Evolutionary conservation across 495 filamentous ascomycete genomes (phyloP).

Genomic region (Penicillium psychrofluorescens): DNA sequence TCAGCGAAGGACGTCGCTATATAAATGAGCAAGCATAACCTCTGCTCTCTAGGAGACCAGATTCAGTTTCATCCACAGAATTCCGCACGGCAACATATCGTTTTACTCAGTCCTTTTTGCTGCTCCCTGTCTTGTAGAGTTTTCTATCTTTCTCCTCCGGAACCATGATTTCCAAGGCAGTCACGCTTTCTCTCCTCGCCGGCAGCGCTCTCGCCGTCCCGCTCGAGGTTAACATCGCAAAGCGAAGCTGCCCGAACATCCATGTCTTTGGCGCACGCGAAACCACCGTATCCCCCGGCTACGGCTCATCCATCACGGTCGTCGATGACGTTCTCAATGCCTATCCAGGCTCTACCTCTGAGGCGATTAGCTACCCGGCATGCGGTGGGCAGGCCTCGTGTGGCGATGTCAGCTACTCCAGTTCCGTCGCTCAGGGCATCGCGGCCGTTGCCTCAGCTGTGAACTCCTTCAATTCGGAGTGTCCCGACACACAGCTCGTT

Average conservation of each 20-base stretch:
- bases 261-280: slow-evolving; percentile 61
- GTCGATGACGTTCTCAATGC: slow-evolving; percentile 41
- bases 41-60: too few species aligned
- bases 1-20: too few species aligned
- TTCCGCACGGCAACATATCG: too few species aligned
- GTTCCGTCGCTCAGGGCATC: slow-evolving; percentile 45
- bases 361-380: slow-evolving; percentile 53
- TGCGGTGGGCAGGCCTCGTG: slow-evolving; percentile 47
- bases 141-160: too few species aligned
- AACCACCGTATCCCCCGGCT: slow-evolving; percentile 50
- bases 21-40: too few species aligned
- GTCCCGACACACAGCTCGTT: slow-evolving; percentile 51
- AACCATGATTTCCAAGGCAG: slow-evolving; percentile 6
- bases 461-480: slow-evolving; percentile 43
- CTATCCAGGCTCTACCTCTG: slow-evolving; percentile 43
- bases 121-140: too few species aligned
- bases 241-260: slow-evolving; percentile 38
- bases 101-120: too few species aligned
- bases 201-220: slow-evolving; percentile 12
- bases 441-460: slow-evolving; percentile 47
- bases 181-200: slow-evolving; percentile 8
- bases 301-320: slow-evolving; percentile 43
- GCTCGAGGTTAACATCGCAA: slow-evolving; percentile 8
- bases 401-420: slow-evolving; percentile 46
- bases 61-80: too few species aligned